Base-by-base conservation (phyloP, 1,284 basidiomycete species). In the Bondarzewia mesenterica region DNA sequence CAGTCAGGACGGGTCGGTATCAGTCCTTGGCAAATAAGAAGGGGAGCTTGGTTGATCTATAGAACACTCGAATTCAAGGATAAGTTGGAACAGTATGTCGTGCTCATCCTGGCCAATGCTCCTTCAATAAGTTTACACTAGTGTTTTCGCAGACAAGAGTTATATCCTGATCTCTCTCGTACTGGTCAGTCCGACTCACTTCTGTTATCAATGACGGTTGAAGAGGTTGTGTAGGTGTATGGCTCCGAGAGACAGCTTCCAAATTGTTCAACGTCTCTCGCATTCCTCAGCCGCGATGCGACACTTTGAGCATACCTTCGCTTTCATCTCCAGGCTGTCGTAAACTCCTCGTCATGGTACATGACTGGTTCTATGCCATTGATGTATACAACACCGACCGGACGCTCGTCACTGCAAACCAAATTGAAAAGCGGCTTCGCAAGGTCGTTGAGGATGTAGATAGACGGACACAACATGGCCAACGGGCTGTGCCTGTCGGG, bases 291-390 rank as follows among this genome's bases (percentile, higher is more conserved):
- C 69, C 60, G 2, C 61, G 65, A 39, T 88, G 80, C 54, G 91
- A 93, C 63, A 67, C 70, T 18, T 72, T 90, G 50, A 81, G 74
- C 25, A 60, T 74, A 42, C 72, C 78, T 32, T 54, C 72, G 12
- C 54, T 68, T 42, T 54, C 54, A 7, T 60, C 67, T 8, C 69
- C 73, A n/a, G 66, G 74, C 29, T 74, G 82, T 7, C 72, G 72
- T 26, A 80, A 82, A 58, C 66, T 93, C 43, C 72, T 88, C 15
- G 71, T 97, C 44, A 76, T 91, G 62, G 69, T 87, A 7, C 79
- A 88, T 55, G 85, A 93, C 66, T 91, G 85, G 76, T 78, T 84
- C 57, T 97, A 97, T 62, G 73, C 82, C 7, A 70, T 97, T 46
- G 78, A 84, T 46, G 85, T 89, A 2, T 79, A 85, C 58, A 69